Percentiles rank a stretch among this genome's conserved stretches.
Evolutionary conservation across 495 filamentous ascomycete genomes (phyloP).

Genomic region (Tirmania nivea): DNA sequence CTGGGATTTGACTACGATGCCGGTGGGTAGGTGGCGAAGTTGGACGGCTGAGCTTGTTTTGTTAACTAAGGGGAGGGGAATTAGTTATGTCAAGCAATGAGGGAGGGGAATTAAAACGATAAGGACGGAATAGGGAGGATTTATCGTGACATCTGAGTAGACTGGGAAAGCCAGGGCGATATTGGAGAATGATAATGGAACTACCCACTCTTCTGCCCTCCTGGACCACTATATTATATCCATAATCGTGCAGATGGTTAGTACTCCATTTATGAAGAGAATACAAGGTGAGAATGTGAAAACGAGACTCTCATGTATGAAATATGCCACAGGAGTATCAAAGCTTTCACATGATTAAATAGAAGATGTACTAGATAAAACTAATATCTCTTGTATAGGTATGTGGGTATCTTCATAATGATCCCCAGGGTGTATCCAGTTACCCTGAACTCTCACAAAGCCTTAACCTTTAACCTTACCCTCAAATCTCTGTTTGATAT

Average conservation of each 20-base stretch:
- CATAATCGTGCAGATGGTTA: neutral
- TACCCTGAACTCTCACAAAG: no score
- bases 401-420: no score
- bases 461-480: no score
- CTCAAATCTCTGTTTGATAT: no score
- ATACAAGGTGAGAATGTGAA: no score
- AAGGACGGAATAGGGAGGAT: constrained; percentile 2
- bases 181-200: neutral
- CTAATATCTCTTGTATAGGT: no score
- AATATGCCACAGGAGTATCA: no score
- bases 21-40: constrained; percentile 70
- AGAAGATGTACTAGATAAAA: no score
- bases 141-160: neutral
- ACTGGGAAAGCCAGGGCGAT: neutral
- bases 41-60: constrained; percentile 95
- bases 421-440: no score
- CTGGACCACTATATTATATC: constrained; percentile 45
- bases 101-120: constrained; percentile 2
- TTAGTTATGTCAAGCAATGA: neutral
- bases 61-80: constrained; percentile 26
- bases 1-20: constrained; percentile 78
- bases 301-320: no score
- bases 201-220: constrained; percentile 71
- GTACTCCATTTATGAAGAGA: no score
- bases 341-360: no score